Evolutionary conservation across 2,329 filamentous ascomycete species (phyloP).

Genomic region (Claviceps purpurea): DNA sequence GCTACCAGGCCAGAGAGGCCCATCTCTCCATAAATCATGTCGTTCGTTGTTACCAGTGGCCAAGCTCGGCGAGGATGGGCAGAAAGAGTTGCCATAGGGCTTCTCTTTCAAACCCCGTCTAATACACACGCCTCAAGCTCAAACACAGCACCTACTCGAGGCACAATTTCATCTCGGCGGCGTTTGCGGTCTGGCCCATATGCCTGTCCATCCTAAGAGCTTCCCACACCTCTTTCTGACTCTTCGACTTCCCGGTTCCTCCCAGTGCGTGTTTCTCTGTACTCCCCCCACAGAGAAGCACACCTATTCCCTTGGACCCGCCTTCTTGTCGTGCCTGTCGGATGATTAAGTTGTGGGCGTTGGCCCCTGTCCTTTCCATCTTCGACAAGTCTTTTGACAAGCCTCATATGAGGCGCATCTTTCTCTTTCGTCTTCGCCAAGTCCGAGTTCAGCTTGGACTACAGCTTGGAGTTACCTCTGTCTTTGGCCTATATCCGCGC

Average conservation of each 20-base stretch:
- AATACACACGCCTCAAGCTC: conserved; percentile 1
- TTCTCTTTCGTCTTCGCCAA: conserved; percentile 4
- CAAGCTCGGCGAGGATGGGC: background rate
- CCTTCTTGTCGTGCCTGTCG: conserved; percentile 2
- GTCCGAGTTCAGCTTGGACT: conserved; percentile 1
- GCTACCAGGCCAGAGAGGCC: background rate
- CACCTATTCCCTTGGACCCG: conserved; percentile 5
- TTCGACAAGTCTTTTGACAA: conserved; percentile 4
- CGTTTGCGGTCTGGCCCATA: conserved; percentile 3
- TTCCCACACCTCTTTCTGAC: conserved; percentile 6
- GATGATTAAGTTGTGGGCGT: conserved; percentile 3
- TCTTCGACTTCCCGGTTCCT: conserved; percentile 2
- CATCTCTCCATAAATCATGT: background rate
- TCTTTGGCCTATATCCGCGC: background rate
- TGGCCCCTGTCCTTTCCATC: conserved; percentile 3
- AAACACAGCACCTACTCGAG: conserved; percentile 1
- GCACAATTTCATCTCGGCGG: background rate
- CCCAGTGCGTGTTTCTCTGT: background rate
- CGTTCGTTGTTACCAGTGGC: background rate
- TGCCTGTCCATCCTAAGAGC: conserved; percentile 4
- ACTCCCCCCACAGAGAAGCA: conserved; percentile 1
- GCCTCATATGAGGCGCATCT: conserved; percentile 3
- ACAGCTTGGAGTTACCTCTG: background rate
- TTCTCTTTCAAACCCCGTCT: background rate
- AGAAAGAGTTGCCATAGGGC: background rate